phyloP scores from a whole-genome alignment of 208 protist species.

The Naegleria lovaniensis region DNA sequence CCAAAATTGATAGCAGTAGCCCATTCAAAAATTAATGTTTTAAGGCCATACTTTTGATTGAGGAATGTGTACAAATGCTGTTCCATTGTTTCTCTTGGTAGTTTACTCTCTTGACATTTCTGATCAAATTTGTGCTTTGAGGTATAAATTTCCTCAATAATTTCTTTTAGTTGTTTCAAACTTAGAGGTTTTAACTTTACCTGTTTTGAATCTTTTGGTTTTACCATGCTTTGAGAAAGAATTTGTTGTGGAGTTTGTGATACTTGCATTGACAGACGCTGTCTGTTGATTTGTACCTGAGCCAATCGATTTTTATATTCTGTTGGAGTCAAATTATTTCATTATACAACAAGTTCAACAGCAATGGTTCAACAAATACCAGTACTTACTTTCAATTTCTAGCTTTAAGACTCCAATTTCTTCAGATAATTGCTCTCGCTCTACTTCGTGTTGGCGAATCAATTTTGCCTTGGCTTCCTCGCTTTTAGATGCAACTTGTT shows the following conservation, averaged over 20 bases:
- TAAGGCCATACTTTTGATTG: constrained; percentile 72
- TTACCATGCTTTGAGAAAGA: not conserved
- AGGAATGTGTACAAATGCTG: constrained; percentile 83
- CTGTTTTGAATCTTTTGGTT: not conserved
- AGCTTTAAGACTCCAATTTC: constrained; percentile 46
- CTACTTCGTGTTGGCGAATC: constrained; percentile 16
- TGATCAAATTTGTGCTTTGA: constrained; percentile 74
- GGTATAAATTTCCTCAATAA: constrained; percentile 74
- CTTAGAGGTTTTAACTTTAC: constrained; percentile 50
- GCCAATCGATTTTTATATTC: constrained; percentile 40
- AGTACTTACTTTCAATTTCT: constrained; percentile 47
- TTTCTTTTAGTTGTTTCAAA: constrained; percentile 64
- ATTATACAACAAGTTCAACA: no score
- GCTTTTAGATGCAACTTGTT: not conserved
- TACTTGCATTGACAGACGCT: constrained; percentile 18
- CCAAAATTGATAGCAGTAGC: constrained; percentile 54
- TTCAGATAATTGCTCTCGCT: constrained; percentile 37
- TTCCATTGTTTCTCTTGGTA: constrained; percentile 80
- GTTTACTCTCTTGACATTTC: constrained; percentile 58
- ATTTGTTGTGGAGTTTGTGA: constrained; percentile 3
- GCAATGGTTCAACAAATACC: no score
- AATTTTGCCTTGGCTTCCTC: not conserved
- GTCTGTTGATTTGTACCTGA: constrained; percentile 33
- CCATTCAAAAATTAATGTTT: constrained; percentile 69
- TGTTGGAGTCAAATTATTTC: not conserved